phyloP scores from a whole-genome alignment of 805 yeast species.

The Yarrowia sp. region DNA sequence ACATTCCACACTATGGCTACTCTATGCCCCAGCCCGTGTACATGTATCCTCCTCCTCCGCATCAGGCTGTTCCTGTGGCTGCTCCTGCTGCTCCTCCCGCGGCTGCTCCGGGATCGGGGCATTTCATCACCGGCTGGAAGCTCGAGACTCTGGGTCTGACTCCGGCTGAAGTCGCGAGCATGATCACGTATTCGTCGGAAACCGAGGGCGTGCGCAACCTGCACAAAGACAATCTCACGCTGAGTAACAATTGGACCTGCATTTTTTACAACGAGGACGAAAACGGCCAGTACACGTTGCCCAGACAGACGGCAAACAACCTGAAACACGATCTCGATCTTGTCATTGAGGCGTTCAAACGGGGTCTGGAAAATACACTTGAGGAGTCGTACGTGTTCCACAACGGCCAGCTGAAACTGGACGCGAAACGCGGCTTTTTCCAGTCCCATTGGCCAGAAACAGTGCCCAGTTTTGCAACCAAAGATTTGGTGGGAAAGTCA shows the following conservation, averaged over 20 bases:
- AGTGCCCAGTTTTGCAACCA: conserved; percentile 2
- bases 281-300: not conserved
- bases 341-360: not conserved
- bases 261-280: conserved; percentile 27
- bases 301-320: not conserved
- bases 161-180: not conserved
- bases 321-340: conserved; percentile 5
- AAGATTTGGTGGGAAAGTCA: conserved; percentile 10
- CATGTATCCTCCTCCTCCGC: conserved; percentile 1
- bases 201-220: conserved; percentile 15
- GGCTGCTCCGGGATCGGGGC: conserved; percentile 12
- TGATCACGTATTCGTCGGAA: conserved; percentile 23
- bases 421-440: conserved; percentile 9
- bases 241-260: conserved; percentile 30
- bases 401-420: conserved; percentile 9
- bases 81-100: not conserved
- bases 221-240: conserved; percentile 18
- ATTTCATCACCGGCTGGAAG: conserved; percentile 31
- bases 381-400: conserved; percentile 23
- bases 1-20: not conserved
- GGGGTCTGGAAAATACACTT: not conserved
- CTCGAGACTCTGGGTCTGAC: conserved; percentile 15
- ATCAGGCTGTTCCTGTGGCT: not conserved
- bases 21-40: not conserved
- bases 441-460: conserved; percentile 17